These are phyloP conservation scores for Penicillium ochrochloron DNA, from an alignment of 495 filamentous ascomycete genomes.

Conservation along the genomic window DNA sequence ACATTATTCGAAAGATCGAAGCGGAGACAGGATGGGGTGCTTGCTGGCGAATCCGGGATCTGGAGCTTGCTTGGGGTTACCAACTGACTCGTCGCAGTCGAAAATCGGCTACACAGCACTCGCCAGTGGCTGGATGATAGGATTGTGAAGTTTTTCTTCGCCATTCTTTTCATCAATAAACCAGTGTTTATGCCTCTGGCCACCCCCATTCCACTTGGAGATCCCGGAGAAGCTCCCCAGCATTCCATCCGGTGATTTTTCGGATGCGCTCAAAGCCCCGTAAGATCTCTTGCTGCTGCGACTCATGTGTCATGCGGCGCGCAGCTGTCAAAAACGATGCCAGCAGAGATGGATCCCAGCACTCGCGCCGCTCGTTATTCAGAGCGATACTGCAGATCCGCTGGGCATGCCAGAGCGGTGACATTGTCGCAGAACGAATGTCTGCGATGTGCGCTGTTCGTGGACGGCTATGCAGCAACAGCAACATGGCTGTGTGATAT, in stretches of 20 bases:
- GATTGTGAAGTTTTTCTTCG: not conserved
- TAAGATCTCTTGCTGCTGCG: conserved; percentile 39
- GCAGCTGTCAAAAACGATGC: conserved; percentile 42
- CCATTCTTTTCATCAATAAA: not conserved
- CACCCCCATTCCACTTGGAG: conserved; percentile 38
- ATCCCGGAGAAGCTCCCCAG: conserved; percentile 22
- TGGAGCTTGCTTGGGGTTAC: conserved; percentile 53
- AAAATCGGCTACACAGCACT: conserved; percentile 11
- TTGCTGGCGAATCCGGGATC: conserved; percentile 50
- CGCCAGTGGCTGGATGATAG: conserved; percentile 16
- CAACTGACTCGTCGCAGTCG: conserved; percentile 20
- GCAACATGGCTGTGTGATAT: conserved; percentile 49
- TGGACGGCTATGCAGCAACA: conserved; percentile 43
- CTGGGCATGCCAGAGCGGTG: conserved; percentile 44
- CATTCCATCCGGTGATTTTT: conserved; percentile 40
- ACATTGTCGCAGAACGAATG: conserved; percentile 29
- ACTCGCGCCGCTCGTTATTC: conserved; percentile 41
- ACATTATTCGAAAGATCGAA: conserved; percentile 50
- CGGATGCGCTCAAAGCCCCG: conserved; percentile 34
- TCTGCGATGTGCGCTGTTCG: conserved; percentile 33
- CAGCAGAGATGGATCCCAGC: conserved; percentile 43
- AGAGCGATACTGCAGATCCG: conserved; percentile 45
- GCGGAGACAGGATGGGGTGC: conserved; percentile 50
- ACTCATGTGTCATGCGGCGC: conserved; percentile 43
- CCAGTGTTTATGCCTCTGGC: conserved; percentile 22